Evolutionary conservation across 1,284 basidiomycete genomes (phyloP), one percentile per base, ranked within the genome.

Genomic region (Rhodotorula sp.): DNA sequence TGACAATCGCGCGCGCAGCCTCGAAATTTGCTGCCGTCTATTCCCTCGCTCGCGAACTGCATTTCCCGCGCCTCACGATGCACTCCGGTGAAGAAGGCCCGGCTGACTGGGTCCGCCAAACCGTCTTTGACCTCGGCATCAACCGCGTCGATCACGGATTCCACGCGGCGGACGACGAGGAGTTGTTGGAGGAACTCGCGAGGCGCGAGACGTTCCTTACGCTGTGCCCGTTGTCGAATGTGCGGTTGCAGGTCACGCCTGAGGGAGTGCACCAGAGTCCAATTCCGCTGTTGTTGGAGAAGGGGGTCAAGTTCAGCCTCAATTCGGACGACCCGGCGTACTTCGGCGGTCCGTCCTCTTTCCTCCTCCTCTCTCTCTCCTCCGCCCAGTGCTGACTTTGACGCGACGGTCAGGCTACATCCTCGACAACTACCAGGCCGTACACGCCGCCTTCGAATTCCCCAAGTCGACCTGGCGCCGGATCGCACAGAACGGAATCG

Each of bases 241-340:
- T 77, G 26, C 61, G 64, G 15, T 50, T 73, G 13, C 57, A 70
- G 28, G 75, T 76, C 7, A 57, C 69, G 53, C 67, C 68, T 44
- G 31, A 62, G 22, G 26, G 44, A 18, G 67, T 77, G 4, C 44
- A 59, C 16, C 72, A 76, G 47, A 59, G 66, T 6, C 76, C 76
- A 16, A 69, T 77, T 28, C 67, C 65, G 28, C 55, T 67, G 28
- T 64, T 77, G n/a, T 56, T 77, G 55, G 70, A 70, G 31, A 59
- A 63, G 11, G 76, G 75, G 6, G 65, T 77, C 47, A 69, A 65
- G 54, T 77, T 77, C 66, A 74, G 71, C 5, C 65, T 77, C 67
- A 77, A 77, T 61, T 70, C 69, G 22, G 76, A 77, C 59, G 76
- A 77, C 64, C 76, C 76, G 10, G 66, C 74, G 4, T 76, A 74